Conservation (phyloP, 768 basidiomycete genomes). For the Dioszegia aurantiaca region DNA sequence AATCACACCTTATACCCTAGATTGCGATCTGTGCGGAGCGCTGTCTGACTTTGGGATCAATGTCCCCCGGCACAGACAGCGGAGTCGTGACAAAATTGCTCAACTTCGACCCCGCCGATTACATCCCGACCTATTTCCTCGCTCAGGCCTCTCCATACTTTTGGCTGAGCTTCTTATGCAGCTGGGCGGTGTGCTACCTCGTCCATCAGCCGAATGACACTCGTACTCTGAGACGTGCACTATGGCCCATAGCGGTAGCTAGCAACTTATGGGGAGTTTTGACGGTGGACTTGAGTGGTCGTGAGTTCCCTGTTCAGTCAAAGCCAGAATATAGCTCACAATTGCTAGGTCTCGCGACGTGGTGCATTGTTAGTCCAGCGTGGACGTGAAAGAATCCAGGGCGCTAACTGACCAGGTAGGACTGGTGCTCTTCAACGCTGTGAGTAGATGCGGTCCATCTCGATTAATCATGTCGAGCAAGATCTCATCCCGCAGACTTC, state of each 20-base stretch:
- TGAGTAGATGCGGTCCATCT: not conserved
- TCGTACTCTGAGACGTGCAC: not conserved
- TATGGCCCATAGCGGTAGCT: conserved; percentile 10
- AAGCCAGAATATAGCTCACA: no score
- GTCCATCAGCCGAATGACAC: conserved; percentile 4
- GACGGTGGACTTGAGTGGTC: conserved; percentile 9
- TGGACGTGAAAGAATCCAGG: not conserved
- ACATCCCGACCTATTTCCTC: conserved; percentile 3
- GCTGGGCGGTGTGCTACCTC: conserved; percentile 10
- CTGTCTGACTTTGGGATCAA: no score
- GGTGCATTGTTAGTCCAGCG: not conserved
- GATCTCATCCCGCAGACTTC: conserved; percentile 1
- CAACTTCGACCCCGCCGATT: not conserved
- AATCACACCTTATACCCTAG: no score
- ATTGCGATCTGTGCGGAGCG: no score
- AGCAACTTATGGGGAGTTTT: conserved; percentile 2
- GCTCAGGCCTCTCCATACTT: not conserved
- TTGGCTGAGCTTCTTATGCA: not conserved
- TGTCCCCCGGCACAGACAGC: no score
- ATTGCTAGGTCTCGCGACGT: not conserved
- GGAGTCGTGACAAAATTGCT: not conserved
- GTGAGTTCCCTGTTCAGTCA: not conserved
- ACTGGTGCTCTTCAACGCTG: conserved; percentile 1
- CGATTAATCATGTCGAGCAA: not conserved
- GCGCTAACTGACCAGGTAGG: conserved; percentile 1